These are phyloP conservation scores for Rhododendron kiyosumense DNA, from an alignment of 148 eudicot species.

Conservation along the genomic window DNA sequence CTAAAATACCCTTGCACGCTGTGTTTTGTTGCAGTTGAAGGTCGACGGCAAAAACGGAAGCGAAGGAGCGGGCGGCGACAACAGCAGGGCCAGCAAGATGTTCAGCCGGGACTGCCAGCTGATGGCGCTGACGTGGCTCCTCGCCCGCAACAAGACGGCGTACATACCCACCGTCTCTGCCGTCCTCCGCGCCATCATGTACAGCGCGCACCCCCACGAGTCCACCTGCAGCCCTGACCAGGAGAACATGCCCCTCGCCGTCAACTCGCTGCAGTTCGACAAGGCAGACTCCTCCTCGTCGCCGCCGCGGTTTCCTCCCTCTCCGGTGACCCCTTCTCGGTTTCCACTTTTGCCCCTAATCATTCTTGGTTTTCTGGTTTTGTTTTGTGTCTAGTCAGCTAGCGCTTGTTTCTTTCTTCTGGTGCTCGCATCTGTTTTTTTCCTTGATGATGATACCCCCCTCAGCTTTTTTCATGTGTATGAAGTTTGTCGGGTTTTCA, in stretches of 20 bases:
- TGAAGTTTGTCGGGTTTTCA: conserved; percentile 1
- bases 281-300: conserved; percentile 18
- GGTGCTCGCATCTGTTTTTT: background rate
- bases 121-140: conserved; percentile 94
- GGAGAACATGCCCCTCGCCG: conserved; percentile 98
- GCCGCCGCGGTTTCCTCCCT: background rate
- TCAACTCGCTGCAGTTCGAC: conserved; percentile 79
- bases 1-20: conserved; percentile 10
- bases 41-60: conserved; percentile 51
- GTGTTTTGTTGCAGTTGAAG: conserved; percentile 41
- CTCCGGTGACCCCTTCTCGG: background rate
- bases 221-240: conserved; percentile 86
- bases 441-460: background rate
- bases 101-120: conserved; percentile 69
- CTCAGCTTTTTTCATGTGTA: background rate
- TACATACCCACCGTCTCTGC: conserved; percentile 96
- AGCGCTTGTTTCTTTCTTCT: background rate
- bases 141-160: conserved; percentile 81
- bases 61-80: conserved; percentile 1
- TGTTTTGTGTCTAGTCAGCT: background rate
- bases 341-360: conserved; percentile 15
- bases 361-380: background rate
- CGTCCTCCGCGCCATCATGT: conserved; percentile 84
- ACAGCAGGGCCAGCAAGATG: conserved; percentile 63
- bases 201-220: conserved; percentile 78